Percentiles rank a stretch among this genome's conserved stretches.
phyloP scores from a whole-genome alignment of 805 yeast species.

The Yarrowia sp. region DNA sequence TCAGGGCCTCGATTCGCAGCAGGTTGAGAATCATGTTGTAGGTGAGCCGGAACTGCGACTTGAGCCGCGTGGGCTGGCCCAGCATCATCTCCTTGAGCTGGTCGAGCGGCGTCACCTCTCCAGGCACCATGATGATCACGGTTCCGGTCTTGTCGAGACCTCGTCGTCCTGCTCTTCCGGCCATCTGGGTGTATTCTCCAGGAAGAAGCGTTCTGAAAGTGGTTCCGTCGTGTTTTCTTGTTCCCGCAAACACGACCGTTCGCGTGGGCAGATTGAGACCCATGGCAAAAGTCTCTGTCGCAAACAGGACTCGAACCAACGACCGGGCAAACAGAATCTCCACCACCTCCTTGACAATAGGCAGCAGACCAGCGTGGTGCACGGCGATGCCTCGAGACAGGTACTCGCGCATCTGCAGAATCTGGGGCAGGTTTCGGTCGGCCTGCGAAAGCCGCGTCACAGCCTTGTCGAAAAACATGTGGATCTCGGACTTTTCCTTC shows the following conservation, averaged over 20 bases:
- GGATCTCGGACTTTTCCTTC: slow-evolving; percentile 88
- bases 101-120: slow-evolving; percentile 49
- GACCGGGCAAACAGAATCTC: slow-evolving; percentile 90
- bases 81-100: slow-evolving; percentile 80
- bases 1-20: slow-evolving; percentile 88
- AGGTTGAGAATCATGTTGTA: slow-evolving; percentile 94
- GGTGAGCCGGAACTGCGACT: slow-evolving; percentile 91
- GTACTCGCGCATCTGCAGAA: slow-evolving; percentile 79
- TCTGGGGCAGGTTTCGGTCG: slow-evolving; percentile 93
- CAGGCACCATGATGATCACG: slow-evolving; percentile 81
- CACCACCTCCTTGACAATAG: slow-evolving; percentile 90
- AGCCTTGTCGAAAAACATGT: slow-evolving; percentile 90
- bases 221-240: slow-evolving; percentile 90
- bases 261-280: slow-evolving; percentile 96
- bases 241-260: slow-evolving; percentile 88
- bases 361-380: slow-evolving; percentile 92
- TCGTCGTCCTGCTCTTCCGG: slow-evolving; percentile 98
- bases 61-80: slow-evolving; percentile 88
- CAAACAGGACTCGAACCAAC: slow-evolving; percentile 87
- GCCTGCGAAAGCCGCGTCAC: slow-evolving; percentile 86
- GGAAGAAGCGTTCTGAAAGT: slow-evolving; percentile 82
- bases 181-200: slow-evolving; percentile 98
- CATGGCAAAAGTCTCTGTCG: slow-evolving; percentile 99
- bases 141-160: slow-evolving; percentile 94
- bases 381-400: slow-evolving; percentile 92